These are phyloP conservation scores for Crithidia bombi DNA, from an alignment of 208 protist genomes.

Conservation along the genomic window DNA sequence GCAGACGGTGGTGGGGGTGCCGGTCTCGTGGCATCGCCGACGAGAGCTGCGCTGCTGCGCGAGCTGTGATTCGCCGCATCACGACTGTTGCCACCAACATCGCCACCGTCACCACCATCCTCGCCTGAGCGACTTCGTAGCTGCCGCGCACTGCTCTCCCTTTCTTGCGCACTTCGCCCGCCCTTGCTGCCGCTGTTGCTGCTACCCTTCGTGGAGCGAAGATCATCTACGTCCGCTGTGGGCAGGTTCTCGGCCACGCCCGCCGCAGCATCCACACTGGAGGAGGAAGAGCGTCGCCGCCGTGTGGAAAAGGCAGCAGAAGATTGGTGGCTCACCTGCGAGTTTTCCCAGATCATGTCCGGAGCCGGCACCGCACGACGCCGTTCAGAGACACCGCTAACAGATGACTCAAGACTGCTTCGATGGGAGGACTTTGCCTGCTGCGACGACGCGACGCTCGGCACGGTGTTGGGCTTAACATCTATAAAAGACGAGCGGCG, in stretches of 20 bases:
- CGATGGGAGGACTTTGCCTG: background rate
- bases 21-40: background rate
- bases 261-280: too few species aligned
- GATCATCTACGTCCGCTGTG: background rate
- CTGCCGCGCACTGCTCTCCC: background rate
- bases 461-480: background rate
- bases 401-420: background rate
- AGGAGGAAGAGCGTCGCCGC: too few species aligned
- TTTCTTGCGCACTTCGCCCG: background rate
- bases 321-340: background rate
- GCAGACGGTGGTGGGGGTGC: background rate
- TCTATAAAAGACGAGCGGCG: background rate
- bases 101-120: too few species aligned
- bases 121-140: too few species aligned
- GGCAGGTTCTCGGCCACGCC: background rate
- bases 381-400: background rate
- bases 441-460: background rate
- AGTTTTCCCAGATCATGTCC: background rate
- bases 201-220: background rate
- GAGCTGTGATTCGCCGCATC: background rate
- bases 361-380: background rate
- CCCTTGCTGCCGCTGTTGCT: background rate
- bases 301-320: background rate
- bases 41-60: background rate
- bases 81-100: background rate